phyloP scores from a whole-genome alignment of 345 rosid species.

The Syzygium oleosum region DNA sequence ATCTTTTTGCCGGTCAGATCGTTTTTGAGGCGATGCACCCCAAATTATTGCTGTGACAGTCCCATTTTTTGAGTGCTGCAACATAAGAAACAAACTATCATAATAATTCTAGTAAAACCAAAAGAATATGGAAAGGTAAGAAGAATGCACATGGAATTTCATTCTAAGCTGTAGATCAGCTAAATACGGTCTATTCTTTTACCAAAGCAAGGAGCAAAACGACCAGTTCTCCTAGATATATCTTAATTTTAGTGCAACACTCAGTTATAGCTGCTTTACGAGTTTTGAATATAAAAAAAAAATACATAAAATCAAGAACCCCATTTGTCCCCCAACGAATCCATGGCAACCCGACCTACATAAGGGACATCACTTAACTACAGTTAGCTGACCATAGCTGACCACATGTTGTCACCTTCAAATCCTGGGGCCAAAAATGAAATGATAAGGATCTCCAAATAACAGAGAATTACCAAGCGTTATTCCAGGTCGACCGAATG shows the following conservation, averaged over 20 bases:
- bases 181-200: background rate
- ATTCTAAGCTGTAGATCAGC: background rate
- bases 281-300: background rate
- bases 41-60: slow-evolving; percentile 77
- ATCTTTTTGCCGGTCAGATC: slow-evolving; percentile 93
- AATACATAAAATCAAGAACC: background rate
- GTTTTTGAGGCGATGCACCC: slow-evolving; percentile 97
- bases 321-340: background rate
- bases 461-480: background rate
- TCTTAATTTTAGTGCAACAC: background rate
- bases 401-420: background rate
- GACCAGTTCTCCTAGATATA: background rate
- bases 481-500: background rate
- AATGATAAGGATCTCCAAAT: background rate
- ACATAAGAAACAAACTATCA: slow-evolving; percentile 8
- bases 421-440: background rate
- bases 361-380: background rate
- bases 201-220: background rate
- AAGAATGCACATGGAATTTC: background rate
- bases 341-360: background rate
- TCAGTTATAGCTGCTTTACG: background rate
- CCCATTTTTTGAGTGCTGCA: slow-evolving; percentile 66
- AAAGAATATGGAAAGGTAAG: background rate
- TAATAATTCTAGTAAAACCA: background rate
- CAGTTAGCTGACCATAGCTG: background rate